Conservation (phyloP, 768 basidiomycete genomes). For the Hirschioporus abietinus region DNA sequence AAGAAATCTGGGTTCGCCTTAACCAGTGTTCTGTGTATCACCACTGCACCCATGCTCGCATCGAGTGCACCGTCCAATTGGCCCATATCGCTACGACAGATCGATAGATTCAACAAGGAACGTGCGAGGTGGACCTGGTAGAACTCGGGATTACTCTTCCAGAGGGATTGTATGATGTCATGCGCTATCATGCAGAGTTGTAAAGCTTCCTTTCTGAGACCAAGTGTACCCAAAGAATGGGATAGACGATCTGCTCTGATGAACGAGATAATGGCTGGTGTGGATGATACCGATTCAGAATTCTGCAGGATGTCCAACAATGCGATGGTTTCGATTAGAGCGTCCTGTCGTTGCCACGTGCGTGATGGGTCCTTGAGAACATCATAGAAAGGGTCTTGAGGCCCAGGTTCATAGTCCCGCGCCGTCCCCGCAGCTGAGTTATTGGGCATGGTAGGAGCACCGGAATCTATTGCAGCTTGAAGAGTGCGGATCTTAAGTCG, state of each 20-base stretch:
- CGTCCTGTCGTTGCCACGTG: neutral
- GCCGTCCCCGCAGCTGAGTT: neutral
- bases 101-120: slow-evolving; percentile 10
- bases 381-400: neutral
- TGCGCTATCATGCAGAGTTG: slow-evolving; percentile 7
- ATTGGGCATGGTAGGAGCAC: neutral
- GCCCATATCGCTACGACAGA: slow-evolving; percentile 3
- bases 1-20: too few relatives aligned
- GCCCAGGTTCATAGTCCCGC: neutral
- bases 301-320: neutral
- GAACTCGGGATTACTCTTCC: slow-evolving; percentile 5
- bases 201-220: slow-evolving; percentile 6
- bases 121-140: slow-evolving; percentile 9
- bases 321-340: neutral
- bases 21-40: neutral
- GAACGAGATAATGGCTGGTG: neutral
- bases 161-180: slow-evolving; percentile 9
- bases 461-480: neutral
- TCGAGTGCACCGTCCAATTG: slow-evolving; percentile 8
- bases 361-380: neutral
- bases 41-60: slow-evolving; percentile 4
- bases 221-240: slow-evolving; percentile 4
- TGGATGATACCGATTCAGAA: neutral
- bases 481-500: neutral
- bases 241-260: neutral